Percentiles rank a stretch among this genome's conserved stretches.
Conservation (phyloP, 179 eudicot genomes). For the Nepenthes alata region DNA sequence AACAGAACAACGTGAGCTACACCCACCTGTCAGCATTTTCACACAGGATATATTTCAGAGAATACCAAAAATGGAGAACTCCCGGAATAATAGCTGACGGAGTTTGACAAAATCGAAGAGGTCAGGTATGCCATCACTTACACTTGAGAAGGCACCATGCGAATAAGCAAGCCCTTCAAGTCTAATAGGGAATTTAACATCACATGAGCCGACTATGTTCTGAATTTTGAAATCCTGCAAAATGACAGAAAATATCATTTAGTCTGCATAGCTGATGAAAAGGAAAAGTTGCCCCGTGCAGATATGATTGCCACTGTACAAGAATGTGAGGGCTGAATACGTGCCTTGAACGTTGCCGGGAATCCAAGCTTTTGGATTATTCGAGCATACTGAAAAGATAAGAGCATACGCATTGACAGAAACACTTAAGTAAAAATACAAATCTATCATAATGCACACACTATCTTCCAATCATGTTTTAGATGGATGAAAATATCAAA, state of each 20-base stretch:
- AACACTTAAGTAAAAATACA: neutral
- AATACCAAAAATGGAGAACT: slow-evolving; percentile 29
- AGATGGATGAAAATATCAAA: neutral
- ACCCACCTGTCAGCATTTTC: slow-evolving; percentile 22
- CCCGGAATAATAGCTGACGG: slow-evolving; percentile 16
- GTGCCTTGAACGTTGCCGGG: slow-evolving; percentile 74
- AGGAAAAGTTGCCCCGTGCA: slow-evolving; percentile 48
- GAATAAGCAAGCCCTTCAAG: slow-evolving; percentile 76
- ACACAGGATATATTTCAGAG: slow-evolving; percentile 7
- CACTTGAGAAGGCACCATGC: slow-evolving; percentile 86
- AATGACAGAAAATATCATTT: neutral
- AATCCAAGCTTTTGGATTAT: slow-evolving; percentile 86
- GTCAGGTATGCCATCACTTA: slow-evolving; percentile 39
- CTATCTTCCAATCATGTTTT: too few relatives aligned
- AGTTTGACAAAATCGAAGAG: slow-evolving; percentile 24
- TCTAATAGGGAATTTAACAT: slow-evolving; percentile 75
- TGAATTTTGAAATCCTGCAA: slow-evolving; percentile 25
- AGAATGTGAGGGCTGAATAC: neutral
- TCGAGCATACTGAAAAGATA: slow-evolving; percentile 57
- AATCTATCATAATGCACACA: neutral
- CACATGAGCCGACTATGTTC: slow-evolving; percentile 87
- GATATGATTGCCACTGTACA: slow-evolving; percentile 33
- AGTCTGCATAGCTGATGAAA: slow-evolving; percentile 4
- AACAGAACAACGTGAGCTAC: too few relatives aligned
- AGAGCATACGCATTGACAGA: neutral